phyloP scores from a whole-genome alignment of 2,329 filamentous ascomycete genomes.

The Clarireedia paspali region DNA sequence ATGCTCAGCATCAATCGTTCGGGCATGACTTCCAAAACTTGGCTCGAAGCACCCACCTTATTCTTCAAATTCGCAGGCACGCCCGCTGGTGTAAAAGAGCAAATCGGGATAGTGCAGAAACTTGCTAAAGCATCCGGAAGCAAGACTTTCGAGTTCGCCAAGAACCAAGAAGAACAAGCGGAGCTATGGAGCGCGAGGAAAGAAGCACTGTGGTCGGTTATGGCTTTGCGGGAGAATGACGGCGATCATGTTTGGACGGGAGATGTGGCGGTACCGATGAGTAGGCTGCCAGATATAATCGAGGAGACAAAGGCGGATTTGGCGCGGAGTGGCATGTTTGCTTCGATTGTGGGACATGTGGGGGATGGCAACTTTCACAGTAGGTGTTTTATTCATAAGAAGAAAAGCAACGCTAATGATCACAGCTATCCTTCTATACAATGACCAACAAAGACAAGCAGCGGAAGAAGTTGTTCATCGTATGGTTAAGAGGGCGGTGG shows the following conservation, averaged over 20 bases:
- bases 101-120: conserved; percentile 58
- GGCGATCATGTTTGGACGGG: conserved; percentile 76
- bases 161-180: conserved; percentile 57
- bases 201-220: conserved; percentile 74
- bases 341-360: conserved; percentile 62
- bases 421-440: conserved; percentile 50
- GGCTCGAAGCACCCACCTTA: conserved; percentile 67
- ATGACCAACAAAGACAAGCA: conserved; percentile 56
- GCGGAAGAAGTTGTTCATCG: conserved; percentile 68
- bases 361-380: conserved; percentile 74
- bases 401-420: conserved; percentile 6
- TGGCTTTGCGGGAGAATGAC: conserved; percentile 53
- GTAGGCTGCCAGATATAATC: conserved; percentile 64
- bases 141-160: conserved; percentile 72
- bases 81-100: conserved; percentile 64
- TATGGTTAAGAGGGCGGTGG: conserved; percentile 81
- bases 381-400: conserved; percentile 17
- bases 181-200: conserved; percentile 81
- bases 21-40: conserved; percentile 56
- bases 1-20: conserved; percentile 65
- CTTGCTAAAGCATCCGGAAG: conserved; percentile 55
- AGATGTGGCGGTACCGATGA: conserved; percentile 79
- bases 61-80: conserved; percentile 83
- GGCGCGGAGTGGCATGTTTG: conserved; percentile 46
- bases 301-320: conserved; percentile 65